These are phyloP conservation scores for Melampsora americana DNA, from an alignment of 1,284 basidiomycete genomes.

Conservation along the genomic window DNA sequence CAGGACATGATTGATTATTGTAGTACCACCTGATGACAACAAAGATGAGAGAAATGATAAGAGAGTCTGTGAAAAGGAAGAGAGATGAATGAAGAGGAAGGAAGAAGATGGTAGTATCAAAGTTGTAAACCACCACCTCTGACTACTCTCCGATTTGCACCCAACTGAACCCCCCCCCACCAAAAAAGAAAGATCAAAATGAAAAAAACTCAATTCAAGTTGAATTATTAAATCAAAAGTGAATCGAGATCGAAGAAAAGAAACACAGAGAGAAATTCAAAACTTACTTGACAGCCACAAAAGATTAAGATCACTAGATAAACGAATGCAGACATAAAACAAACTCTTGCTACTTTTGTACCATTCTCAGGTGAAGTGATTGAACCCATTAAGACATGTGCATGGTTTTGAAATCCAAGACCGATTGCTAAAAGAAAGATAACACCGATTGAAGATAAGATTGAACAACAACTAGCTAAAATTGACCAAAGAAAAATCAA, in stretches of 20 bases:
- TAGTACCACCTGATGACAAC: no score
- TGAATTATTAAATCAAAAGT: no score
- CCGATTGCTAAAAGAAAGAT: constrained; percentile 27
- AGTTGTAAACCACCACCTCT: constrained; percentile 34
- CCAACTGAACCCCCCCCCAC: no score
- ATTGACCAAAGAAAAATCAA: background rate
- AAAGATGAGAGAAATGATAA: no score
- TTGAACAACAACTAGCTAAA: constrained; percentile 26
- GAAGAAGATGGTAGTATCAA: background rate
- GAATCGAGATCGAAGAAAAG: background rate
- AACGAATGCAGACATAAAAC: constrained; percentile 25
- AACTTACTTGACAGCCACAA: constrained; percentile 34
- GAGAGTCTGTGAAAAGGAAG: no score
- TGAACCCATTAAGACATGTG: constrained; percentile 33
- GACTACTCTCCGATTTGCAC: constrained; percentile 27
- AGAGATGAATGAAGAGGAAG: no score
- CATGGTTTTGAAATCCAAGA: constrained; percentile 25
- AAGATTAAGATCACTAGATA: constrained; percentile 22
- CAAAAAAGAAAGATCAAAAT: background rate
- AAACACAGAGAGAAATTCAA: background rate
- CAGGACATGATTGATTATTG: no score
- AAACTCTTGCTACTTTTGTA: constrained; percentile 20
- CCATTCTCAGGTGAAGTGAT: constrained; percentile 23
- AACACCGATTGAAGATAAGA: constrained; percentile 23
- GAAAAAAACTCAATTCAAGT: no score